Evolutionary conservation across 179 eudicot species (phyloP).

Genomic region (Corrigiola litoralis): DNA sequence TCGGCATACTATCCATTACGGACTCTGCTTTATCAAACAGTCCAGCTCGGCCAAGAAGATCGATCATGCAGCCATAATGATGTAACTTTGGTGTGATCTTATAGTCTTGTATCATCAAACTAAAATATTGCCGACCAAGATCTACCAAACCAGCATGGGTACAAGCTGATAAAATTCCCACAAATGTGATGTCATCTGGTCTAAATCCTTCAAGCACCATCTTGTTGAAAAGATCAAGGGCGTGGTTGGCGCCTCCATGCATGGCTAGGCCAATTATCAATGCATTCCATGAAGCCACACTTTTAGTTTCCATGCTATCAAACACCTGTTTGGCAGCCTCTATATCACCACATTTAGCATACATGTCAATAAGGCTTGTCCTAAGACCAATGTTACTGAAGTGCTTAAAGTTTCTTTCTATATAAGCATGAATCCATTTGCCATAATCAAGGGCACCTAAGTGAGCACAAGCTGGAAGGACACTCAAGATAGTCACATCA

Average conservation of each 20-base stretch:
- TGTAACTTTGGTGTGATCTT: constrained; percentile 38
- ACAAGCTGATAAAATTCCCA: constrained; percentile 58
- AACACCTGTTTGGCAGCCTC: constrained; percentile 52
- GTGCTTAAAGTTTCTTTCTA: constrained; percentile 29
- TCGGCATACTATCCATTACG: constrained; percentile 35
- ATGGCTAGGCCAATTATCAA: constrained; percentile 51
- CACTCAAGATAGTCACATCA: constrained; percentile 50
- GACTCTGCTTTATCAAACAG: constrained; percentile 49
- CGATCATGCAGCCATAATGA: constrained; percentile 63
- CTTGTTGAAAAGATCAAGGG: constrained; percentile 41
- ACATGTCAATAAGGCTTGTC: constrained; percentile 59
- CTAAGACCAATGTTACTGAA: constrained; percentile 29
- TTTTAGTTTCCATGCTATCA: constrained; percentile 19
- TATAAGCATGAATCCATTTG: constrained; percentile 61
- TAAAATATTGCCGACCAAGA: constrained; percentile 42
- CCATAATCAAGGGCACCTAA: constrained; percentile 61
- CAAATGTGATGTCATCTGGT: constrained; percentile 60
- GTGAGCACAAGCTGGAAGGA: constrained; percentile 63
- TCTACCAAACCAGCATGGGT: constrained; percentile 55
- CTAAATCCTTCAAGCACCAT: constrained; percentile 36
- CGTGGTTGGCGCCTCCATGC: constrained; percentile 47
- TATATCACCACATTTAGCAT: constrained; percentile 63
- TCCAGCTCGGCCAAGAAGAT: constrained; percentile 59
- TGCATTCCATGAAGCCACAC: constrained; percentile 49
- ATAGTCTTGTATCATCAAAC: constrained; percentile 41